phyloP scores from a whole-genome alignment of 345 rosid species.

The Gossypium stocksii region DNA sequence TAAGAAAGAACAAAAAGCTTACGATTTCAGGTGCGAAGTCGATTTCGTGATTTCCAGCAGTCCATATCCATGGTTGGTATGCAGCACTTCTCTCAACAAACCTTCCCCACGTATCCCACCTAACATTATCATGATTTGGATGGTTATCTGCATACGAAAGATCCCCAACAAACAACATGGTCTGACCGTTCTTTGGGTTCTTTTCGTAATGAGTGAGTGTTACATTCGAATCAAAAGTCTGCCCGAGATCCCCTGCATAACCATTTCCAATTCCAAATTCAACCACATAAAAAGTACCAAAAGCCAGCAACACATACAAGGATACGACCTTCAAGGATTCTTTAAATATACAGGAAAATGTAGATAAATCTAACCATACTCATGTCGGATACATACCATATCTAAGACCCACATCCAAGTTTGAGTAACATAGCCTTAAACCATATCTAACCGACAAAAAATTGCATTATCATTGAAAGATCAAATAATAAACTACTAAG shows the following conservation, averaged over 20 bases:
- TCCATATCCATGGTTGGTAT: constrained; percentile 99
- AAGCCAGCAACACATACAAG: neutral
- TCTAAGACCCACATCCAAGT: too few species aligned
- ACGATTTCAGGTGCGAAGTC: constrained; percentile 57
- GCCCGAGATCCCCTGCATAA: neutral
- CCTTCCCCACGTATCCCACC: constrained; percentile 96
- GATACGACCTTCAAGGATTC: neutral
- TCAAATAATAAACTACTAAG: too few species aligned
- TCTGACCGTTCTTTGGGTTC: constrained; percentile 33
- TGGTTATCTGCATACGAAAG: constrained; percentile 83
- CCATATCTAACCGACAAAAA: too few species aligned
- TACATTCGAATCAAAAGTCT: neutral
- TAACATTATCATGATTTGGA: constrained; percentile 57
- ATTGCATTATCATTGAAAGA: too few species aligned
- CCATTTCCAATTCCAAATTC: neutral
- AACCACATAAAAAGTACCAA: too few species aligned
- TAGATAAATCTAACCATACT: too few species aligned
- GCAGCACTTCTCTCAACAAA: constrained; percentile 85
- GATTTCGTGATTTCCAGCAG: constrained; percentile 80
- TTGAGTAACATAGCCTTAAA: too few species aligned
- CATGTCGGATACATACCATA: too few species aligned
- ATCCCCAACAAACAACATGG: constrained; percentile 75
- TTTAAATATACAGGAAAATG: too few species aligned
- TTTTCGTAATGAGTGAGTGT: neutral
- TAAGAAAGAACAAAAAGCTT: neutral